Conservation (phyloP, 2,329 filamentous ascomycete species). For the Exophiala lecanii-corni region DNA sequence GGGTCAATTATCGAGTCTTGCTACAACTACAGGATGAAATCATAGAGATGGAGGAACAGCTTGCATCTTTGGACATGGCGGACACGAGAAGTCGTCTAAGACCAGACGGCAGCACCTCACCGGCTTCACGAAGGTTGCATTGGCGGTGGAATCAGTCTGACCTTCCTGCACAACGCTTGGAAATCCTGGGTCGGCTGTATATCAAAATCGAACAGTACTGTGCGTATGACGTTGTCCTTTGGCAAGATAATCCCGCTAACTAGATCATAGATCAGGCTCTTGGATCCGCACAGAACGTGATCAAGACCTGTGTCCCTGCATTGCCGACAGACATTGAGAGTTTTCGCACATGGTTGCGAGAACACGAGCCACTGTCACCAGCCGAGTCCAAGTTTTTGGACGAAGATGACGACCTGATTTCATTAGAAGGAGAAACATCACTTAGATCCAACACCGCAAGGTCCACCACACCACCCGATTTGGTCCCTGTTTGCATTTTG, state of each 20-base stretch:
- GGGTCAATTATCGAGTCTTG: slow-evolving; percentile 74
- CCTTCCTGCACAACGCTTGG: slow-evolving; percentile 50
- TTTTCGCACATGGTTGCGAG: slow-evolving; percentile 53
- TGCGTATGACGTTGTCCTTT: slow-evolving; percentile 32
- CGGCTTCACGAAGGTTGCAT: slow-evolving; percentile 39
- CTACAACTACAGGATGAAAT: slow-evolving; percentile 84
- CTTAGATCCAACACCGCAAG: neutral
- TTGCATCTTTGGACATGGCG: slow-evolving; percentile 60
- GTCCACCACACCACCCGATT: slow-evolving; percentile 2
- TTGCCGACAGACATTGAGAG: slow-evolving; percentile 27
- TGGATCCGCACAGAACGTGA: slow-evolving; percentile 24
- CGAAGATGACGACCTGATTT: slow-evolving; percentile 42
- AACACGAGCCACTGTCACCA: slow-evolving; percentile 46
- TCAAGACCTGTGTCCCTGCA: slow-evolving; percentile 12
- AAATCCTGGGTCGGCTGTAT: slow-evolving; percentile 52
- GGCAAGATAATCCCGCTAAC: neutral
- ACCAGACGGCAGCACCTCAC: slow-evolving; percentile 33
- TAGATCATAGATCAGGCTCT: slow-evolving; percentile 27
- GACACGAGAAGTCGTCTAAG: slow-evolving; percentile 32
- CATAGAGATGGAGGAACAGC: slow-evolving; percentile 71
- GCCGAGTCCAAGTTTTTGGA: slow-evolving; percentile 52
- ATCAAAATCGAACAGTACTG: slow-evolving; percentile 60
- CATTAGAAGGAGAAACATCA: slow-evolving; percentile 2
- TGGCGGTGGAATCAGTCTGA: slow-evolving; percentile 48
- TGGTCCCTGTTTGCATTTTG: slow-evolving; percentile 16